These are phyloP conservation scores for Dimocarpus longan DNA, from an alignment of 345 rosid genomes.

Conservation along the genomic window DNA sequence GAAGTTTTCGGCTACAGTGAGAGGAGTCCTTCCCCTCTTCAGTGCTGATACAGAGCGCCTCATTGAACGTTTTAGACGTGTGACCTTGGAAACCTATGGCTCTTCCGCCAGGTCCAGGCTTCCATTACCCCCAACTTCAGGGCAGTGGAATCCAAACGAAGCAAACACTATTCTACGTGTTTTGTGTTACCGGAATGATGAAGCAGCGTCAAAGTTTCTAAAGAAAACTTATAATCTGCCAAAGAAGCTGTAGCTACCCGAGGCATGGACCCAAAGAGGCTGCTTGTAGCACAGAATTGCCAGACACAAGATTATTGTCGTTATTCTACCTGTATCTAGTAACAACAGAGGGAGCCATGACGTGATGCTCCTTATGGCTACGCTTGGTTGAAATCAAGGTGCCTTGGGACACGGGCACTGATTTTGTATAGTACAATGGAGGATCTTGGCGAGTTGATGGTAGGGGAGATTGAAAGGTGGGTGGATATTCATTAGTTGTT, in stretches of 20 bases:
- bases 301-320: background rate
- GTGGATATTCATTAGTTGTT: slow-evolving; percentile 14
- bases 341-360: background rate
- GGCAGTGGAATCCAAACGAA: slow-evolving; percentile 89
- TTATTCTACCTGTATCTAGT: slow-evolving; percentile 13
- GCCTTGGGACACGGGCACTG: background rate
- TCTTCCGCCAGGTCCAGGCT: slow-evolving; percentile 81
- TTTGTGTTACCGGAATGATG: slow-evolving; percentile 87
- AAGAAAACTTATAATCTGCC: slow-evolving; percentile 92
- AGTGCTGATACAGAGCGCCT: slow-evolving; percentile 80
- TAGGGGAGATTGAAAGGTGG: slow-evolving; percentile 1
- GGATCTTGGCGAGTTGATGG: background rate
- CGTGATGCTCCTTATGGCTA: background rate
- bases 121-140: slow-evolving; percentile 87
- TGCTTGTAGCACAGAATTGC: slow-evolving; percentile 18
- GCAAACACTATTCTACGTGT: slow-evolving; percentile 87
- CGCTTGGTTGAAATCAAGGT: background rate
- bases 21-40: slow-evolving; percentile 78
- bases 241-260: slow-evolving; percentile 50
- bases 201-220: slow-evolving; percentile 74
- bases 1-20: slow-evolving; percentile 61
- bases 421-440: slow-evolving; percentile 27
- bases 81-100: slow-evolving; percentile 70
- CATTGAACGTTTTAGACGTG: slow-evolving; percentile 78
- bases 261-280: slow-evolving; percentile 21